Evolutionary conservation across 805 yeast genomes (phyloP).

Genomic region (Tetrapisispora taiwanensis): DNA sequence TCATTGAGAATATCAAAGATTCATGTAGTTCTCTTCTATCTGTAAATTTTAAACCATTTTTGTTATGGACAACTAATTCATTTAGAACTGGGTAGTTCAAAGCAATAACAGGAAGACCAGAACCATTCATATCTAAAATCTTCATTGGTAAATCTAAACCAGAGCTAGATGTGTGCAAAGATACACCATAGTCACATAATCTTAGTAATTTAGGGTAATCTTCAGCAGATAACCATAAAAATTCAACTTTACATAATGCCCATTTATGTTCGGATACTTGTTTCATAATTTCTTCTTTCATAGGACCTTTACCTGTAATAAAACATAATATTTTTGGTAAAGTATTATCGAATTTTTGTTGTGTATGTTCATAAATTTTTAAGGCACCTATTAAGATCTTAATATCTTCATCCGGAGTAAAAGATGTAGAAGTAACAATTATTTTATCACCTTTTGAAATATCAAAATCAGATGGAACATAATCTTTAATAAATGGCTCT

Average conservation of each 20-base stretch:
- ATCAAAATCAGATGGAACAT: conserved; percentile 28
- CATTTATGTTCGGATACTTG: conserved; percentile 38
- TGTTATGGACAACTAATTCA: conserved; percentile 61
- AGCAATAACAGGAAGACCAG: conserved; percentile 85
- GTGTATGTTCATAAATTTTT: conserved; percentile 41
- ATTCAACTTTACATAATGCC: conserved; percentile 43
- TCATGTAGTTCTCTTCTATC: conserved; percentile 38
- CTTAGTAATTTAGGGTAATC: conserved; percentile 72
- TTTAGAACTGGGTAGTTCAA: conserved; percentile 64
- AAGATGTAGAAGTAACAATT: conserved; percentile 82
- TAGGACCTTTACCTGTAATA: conserved; percentile 97
- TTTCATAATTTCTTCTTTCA: conserved; percentile 42
- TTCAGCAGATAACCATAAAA: conserved; percentile 67
- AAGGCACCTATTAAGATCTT: conserved; percentile 59
- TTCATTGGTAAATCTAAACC: conserved; percentile 97
- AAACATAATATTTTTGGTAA: conserved; percentile 50
- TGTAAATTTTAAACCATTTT: conserved; percentile 57
- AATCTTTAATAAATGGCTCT: conserved; percentile 29
- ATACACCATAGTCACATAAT: conserved; percentile 77
- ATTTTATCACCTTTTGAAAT: conserved; percentile 41
- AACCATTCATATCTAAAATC: conserved; percentile 90
- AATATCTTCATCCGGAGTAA: conserved; percentile 93
- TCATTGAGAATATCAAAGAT: conserved; percentile 30
- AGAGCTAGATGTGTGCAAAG: conserved; percentile 83
- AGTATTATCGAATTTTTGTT: conserved; percentile 14